These are phyloP conservation scores for Ramalina intermedia DNA, from an alignment of 495 filamentous ascomycete genomes.

Conservation along the genomic window DNA sequence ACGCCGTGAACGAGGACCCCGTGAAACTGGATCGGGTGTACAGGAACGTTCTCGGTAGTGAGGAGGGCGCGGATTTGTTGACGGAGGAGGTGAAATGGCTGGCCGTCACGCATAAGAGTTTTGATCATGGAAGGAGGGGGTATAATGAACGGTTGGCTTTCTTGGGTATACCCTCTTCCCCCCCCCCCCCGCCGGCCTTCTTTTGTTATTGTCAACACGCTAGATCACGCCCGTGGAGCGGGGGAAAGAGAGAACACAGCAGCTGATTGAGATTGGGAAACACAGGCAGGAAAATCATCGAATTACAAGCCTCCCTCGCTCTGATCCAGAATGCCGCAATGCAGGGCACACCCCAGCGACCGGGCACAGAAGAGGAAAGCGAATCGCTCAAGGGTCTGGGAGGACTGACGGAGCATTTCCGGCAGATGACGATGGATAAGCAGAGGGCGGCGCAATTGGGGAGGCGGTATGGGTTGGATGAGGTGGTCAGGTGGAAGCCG, in stretches of 20 bases:
- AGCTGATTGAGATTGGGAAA: neutral
- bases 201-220: neutral
- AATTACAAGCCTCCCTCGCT: constrained; percentile 59
- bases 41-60: constrained; percentile 52
- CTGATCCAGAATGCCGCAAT: constrained; percentile 39
- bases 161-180: constrained; percentile 50
- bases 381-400: constrained; percentile 56
- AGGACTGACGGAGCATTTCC: constrained; percentile 44
- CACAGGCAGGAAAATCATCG: constrained; percentile 66
- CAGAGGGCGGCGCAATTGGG: constrained; percentile 51
- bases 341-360: constrained; percentile 15
- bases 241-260: constrained; percentile 1
- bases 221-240: too few relatives aligned
- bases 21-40: constrained; percentile 60
- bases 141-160: constrained; percentile 91
- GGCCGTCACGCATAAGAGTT: constrained; percentile 95
- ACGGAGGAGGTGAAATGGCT: constrained; percentile 92
- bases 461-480: constrained; percentile 48
- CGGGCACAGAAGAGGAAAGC: constrained; percentile 48
- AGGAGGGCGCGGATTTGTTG: constrained; percentile 52
- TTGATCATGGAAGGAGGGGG: constrained; percentile 84
- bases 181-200: neutral
- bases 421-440: constrained; percentile 34
- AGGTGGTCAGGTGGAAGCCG: constrained; percentile 79
- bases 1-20: constrained; percentile 60